Conservation (phyloP, 2,329 filamentous ascomycete genomes). For the Amauroascus verrucosus region DNA sequence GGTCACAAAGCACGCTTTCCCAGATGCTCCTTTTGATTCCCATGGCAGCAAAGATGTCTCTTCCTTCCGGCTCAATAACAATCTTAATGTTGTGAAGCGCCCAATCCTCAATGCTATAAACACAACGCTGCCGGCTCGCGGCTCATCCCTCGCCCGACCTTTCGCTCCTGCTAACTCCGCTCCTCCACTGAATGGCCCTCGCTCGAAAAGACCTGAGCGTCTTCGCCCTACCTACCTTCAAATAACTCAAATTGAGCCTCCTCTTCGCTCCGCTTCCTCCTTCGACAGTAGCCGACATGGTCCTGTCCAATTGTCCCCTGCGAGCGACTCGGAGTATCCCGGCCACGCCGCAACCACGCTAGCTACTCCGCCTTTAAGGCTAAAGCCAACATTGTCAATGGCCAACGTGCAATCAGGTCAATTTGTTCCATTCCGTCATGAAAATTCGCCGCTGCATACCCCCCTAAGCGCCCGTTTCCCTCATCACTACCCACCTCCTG, state of each 20-base stretch:
- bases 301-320: background rate
- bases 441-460: slow-evolving; percentile 9
- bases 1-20: slow-evolving; percentile 4
- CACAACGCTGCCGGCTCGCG: slow-evolving; percentile 6
- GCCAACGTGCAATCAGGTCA: slow-evolving; percentile 25
- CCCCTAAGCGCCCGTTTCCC: slow-evolving; percentile 24
- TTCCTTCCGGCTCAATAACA: background rate
- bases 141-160: slow-evolving; percentile 4
- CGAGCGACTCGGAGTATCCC: background rate
- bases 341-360: background rate
- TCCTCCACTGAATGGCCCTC: background rate
- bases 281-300: background rate
- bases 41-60: background rate
- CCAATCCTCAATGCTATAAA: slow-evolving; percentile 5
- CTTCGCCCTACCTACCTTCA: slow-evolving; percentile 3
- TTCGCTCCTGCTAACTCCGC: background rate
- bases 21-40: slow-evolving; percentile 1
- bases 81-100: background rate
- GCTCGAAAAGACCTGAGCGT: background rate
- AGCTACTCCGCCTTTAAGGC: background rate
- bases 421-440: slow-evolving; percentile 13
- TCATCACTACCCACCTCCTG: slow-evolving; percentile 21
- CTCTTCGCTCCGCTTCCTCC: slow-evolving; percentile 1
- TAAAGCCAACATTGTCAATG: slow-evolving; percentile 27
- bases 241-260: background rate